Evolutionary conservation across 768 basidiomycete species (phyloP), one percentile per base, ranked within the genome.

Genomic region (Tulasnella sp.): DNA sequence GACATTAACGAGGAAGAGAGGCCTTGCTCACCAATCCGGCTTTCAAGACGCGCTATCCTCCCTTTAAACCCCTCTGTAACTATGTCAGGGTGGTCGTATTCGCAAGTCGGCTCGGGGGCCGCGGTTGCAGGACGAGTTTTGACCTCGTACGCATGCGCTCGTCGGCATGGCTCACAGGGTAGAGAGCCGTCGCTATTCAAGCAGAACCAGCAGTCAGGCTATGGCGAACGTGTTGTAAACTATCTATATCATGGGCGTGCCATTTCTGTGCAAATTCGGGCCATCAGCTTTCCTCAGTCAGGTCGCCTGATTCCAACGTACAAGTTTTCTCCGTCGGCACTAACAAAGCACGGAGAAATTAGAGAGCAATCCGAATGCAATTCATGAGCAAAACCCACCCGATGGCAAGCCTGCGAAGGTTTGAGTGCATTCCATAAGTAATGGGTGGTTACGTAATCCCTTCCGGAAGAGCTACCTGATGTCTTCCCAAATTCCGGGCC

Each of bases 71-170:
- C 76, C 27, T 77, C 76, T n/a, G 76, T 12, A n/a, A 77, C 58
- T 18, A 56, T 18, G 24, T 77, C 58, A 8, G 76, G 76, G 42
- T 77, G 36, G 76, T 77, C 76, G 38, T 68, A 77, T 27, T 34
- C 42, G 40, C 76, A 77, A 21, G 62, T 39, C n/a, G 76, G 76
- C 24, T 39, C 48, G 31, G 76, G 21, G 3, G 58, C 12, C 4
- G 76, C 68, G 8, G 76, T 39, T 2, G 27, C 38, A 42, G 76
- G 76, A 77, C 58, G 58, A 36, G 58, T 36, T 34, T 71, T 77
- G 31, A 77, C 12, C 7, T 46, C 76, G n/a, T 77, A 58, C n/a
- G 76, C 56, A 62, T 77, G 76, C 68, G 76, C 40, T 34, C 68
- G 48, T 58, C 39, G 48, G 19, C 76, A 77, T 27, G 27, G 36